Percentiles rank a stretch among this genome's conserved stretches.
These are phyloP conservation scores for Protea cynaroides DNA, from an alignment of 164 flowering plant species.

Conservation along the genomic window DNA sequence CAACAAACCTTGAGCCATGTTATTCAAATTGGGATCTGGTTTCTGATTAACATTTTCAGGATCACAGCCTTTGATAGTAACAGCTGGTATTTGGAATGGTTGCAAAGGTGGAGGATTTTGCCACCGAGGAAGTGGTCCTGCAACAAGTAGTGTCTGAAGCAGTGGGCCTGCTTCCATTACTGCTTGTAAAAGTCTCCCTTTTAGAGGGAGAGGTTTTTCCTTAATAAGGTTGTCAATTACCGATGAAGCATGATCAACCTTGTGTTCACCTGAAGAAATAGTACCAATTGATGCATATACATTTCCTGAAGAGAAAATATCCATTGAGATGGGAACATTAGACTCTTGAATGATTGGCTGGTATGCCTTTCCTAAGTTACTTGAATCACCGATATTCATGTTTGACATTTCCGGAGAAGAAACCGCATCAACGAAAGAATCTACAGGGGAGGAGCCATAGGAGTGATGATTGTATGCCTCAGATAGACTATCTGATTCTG, in stretches of 20 bases:
- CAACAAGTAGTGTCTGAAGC: conserved; percentile 66
- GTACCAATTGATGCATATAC: background rate
- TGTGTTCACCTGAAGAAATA: conserved; percentile 5
- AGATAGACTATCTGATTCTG: conserved; percentile 62
- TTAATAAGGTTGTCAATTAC: conserved; percentile 38
- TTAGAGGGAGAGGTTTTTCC: conserved; percentile 53
- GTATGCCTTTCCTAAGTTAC: conserved; percentile 9
- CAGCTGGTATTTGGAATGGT: conserved; percentile 42
- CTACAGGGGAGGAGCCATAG: conserved; percentile 45
- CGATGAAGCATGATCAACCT: conserved; percentile 26
- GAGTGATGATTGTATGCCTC: conserved; percentile 39
- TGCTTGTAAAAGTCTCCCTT: conserved; percentile 63
- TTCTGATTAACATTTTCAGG: conserved; percentile 9
- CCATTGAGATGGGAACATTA: conserved; percentile 2
- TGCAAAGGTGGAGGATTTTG: conserved; percentile 64
- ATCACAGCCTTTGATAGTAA: conserved; percentile 28
- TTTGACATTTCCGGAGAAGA: conserved; percentile 49
- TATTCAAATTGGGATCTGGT: conserved; percentile 5
- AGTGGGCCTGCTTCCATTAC: conserved; percentile 79
- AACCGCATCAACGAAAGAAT: conserved; percentile 45
- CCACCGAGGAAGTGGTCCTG: conserved; percentile 83
- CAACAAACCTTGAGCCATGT: conserved; percentile 10
- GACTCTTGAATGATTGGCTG: conserved; percentile 18
- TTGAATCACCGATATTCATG: conserved; percentile 25
- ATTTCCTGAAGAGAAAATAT: conserved; percentile 2